phyloP scores from a whole-genome alignment of 345 rosid genomes.

The Erysimum cheiranthoides region DNA sequence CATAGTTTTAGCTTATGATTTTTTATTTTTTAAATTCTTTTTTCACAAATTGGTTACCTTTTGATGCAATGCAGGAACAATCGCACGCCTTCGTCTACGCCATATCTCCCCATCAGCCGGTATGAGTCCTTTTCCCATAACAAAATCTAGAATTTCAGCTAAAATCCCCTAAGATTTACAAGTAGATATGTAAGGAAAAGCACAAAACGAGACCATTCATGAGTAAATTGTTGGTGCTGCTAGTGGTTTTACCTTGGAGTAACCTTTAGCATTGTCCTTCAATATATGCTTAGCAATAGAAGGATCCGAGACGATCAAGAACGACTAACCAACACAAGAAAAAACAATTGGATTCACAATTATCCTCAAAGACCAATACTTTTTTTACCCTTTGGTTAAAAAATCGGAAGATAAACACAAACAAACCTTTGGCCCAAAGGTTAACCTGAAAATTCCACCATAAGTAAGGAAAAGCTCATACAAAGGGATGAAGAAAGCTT shows the following conservation, averaged over 20 bases:
- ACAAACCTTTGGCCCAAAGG: slow-evolving; percentile 94
- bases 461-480: slow-evolving; percentile 90
- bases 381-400: background rate
- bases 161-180: slow-evolving; percentile 73
- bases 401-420: slow-evolving; percentile 6
- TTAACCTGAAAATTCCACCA: slow-evolving; percentile 93
- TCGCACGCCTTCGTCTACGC: slow-evolving; percentile 91
- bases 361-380: background rate
- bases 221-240: background rate
- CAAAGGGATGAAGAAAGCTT: slow-evolving; percentile 90
- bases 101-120: slow-evolving; percentile 98
- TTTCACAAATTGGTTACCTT: slow-evolving; percentile 54
- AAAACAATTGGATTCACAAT: background rate
- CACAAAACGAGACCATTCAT: background rate
- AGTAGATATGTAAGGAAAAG: slow-evolving; percentile 22
- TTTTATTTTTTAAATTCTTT: background rate
- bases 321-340: slow-evolving; percentile 62
- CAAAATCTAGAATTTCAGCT: slow-evolving; percentile 95
- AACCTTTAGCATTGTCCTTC: slow-evolving; percentile 80
- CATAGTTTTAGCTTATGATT: no score
- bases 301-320: slow-evolving; percentile 95
- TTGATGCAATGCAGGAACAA: slow-evolving; percentile 93
- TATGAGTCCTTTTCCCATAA: slow-evolving; percentile 96
- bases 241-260: slow-evolving; percentile 70
- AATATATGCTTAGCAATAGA: slow-evolving; percentile 87